Percentiles rank a stretch among this genome's conserved stretches.
Conservation (phyloP, 148 eudicot genomes). For the Fagopyrum homotropicum region DNA sequence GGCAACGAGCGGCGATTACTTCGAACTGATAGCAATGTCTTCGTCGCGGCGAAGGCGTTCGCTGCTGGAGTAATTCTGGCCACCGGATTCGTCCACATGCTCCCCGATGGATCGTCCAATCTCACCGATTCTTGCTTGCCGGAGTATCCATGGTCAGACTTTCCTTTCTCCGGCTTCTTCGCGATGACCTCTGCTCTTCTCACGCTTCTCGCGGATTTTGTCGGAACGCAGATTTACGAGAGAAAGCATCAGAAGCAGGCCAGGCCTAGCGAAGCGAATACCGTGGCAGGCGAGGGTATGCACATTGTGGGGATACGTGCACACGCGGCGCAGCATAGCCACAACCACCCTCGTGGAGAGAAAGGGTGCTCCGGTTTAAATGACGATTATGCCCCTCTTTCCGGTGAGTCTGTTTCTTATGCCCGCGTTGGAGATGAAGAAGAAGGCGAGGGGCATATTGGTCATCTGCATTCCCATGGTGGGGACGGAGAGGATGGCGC, state of each 20-base stretch:
- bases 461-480: constrained; percentile 38
- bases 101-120: constrained; percentile 62
- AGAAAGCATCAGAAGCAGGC: constrained; percentile 35
- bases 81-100: constrained; percentile 83
- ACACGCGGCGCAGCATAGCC: constrained; percentile 68
- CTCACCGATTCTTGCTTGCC: constrained; percentile 67
- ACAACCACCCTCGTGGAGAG: constrained; percentile 29
- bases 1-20: constrained; percentile 32
- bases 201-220: constrained; percentile 63
- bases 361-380: constrained; percentile 33
- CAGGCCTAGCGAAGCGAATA: background rate
- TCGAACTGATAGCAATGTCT: constrained; percentile 34
- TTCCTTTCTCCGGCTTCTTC: constrained; percentile 73
- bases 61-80: constrained; percentile 52
- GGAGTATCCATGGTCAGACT: constrained; percentile 57
- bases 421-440: background rate
- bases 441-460: constrained; percentile 2
- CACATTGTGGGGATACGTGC: constrained; percentile 86
- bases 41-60: constrained; percentile 40
- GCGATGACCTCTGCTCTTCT: constrained; percentile 76
- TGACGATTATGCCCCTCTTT: constrained; percentile 17
- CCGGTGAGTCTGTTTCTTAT: background rate
- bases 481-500: constrained; percentile 35
- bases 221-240: constrained; percentile 82
- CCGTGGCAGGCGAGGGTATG: constrained; percentile 38